These are phyloP conservation scores for Pascua guehoae DNA, from an alignment of 1,284 basidiomycete genomes.

Conservation along the genomic window DNA sequence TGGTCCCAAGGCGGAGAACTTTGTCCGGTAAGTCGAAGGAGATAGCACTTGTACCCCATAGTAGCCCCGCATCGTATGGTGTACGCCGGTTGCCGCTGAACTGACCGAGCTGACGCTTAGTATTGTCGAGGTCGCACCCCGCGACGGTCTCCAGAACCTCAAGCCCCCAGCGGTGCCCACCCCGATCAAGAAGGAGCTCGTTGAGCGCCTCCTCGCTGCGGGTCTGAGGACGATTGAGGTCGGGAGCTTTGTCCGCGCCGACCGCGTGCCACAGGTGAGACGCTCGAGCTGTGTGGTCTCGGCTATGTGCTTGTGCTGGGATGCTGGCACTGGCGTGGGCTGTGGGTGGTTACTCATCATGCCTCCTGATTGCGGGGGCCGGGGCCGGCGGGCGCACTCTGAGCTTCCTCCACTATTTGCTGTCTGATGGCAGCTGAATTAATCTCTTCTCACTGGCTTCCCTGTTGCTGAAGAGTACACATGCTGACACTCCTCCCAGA, in stretches of 20 bases:
- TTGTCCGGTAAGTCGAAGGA: too few species aligned
- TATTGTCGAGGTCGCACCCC: constrained; percentile 87
- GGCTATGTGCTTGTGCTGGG: constrained; percentile 55
- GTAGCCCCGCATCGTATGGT: too few species aligned
- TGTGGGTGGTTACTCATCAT: too few species aligned
- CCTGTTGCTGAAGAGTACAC: constrained; percentile 24
- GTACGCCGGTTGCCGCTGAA: too few species aligned
- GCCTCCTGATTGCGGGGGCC: too few species aligned
- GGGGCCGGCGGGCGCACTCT: constrained; percentile 74
- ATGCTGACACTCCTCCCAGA: constrained; percentile 52
- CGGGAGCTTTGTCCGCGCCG: constrained; percentile 87
- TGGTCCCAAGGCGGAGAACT: too few species aligned
- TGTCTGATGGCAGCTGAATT: background rate
- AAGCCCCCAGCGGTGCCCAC: constrained; percentile 65
- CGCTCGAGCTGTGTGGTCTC: background rate
- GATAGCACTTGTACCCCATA: too few species aligned
- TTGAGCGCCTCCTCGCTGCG: constrained; percentile 67
- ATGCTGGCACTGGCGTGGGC: constrained; percentile 25
- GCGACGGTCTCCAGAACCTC: constrained; percentile 93
- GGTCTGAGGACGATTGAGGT: constrained; percentile 76
- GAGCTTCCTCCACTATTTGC: constrained; percentile 55
- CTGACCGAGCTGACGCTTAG: constrained; percentile 21
- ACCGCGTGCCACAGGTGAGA: constrained; percentile 86
- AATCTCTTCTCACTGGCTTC: too few species aligned
- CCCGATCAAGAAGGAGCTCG: constrained; percentile 73